Evolutionary conservation across 2,329 filamentous ascomycete genomes (phyloP), one percentile per base, ranked within the genome.

Genomic region (Nigrospora oryzae): DNA sequence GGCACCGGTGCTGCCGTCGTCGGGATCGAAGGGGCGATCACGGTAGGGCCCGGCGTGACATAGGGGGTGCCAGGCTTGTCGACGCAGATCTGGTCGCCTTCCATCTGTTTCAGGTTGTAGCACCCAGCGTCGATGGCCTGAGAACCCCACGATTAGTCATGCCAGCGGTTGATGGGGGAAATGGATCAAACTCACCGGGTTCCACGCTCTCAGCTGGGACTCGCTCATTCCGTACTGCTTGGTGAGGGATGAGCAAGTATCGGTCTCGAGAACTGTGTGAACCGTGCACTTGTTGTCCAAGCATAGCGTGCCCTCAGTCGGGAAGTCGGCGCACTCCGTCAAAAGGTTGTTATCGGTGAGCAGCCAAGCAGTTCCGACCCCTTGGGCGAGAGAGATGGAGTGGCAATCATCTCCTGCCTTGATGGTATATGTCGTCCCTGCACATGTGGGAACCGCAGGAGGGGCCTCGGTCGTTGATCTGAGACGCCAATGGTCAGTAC

Each of bases 201-300:
- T 60, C 56, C 54, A 58, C 3, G 50, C 44, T 16, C 43, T 37
- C 13, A 60, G 41, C 34, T 53, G 53, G 11, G 53, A 19, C 10
- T 45, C 41, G 5, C 49, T 56, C 30, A 55, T 45, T 6, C 19
- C 19, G 19, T 23, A 23, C 19, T 23, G 19, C 6, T 23, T 23
- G 4, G 19, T 23, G 19, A 23, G 4, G 19, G 19, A 23, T 4
- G 19, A 23, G 19, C 19, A 23, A 23, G 19, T 23, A 23, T 23
- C 6, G 4, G 19, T 4, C 19, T 23, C 6, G 4, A 6, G 6
- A 23, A 23, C 4, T 23, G 19, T 23, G 6, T 23, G 19, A 23
- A 23, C 19, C 4, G 19, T 23, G 19, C 19, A 23, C 6, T 23
- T 23, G 19, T 23, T 23, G 19, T 23, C 19, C 19, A 23, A 23